A percentile compares a stretch with the other conserved stretches of the same genome.
Conservation (phyloP, 345 rosid genomes). For the Camelina sativa region DNA sequence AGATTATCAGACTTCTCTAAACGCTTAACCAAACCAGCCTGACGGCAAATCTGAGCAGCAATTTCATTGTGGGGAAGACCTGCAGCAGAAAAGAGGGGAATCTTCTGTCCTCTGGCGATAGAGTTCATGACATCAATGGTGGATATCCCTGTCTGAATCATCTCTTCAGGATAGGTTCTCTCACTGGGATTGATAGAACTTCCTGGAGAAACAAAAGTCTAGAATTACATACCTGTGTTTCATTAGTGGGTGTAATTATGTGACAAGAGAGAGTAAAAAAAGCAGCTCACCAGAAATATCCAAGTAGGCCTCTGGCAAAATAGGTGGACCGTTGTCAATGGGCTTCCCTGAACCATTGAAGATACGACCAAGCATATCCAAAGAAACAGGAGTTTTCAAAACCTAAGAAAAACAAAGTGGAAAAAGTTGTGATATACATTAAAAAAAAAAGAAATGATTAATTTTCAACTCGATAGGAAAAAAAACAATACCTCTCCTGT, state of each 20-base stretch:
- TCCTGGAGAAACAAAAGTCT: constrained; percentile 50
- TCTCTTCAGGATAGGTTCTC: constrained; percentile 95
- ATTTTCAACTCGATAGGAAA: neutral
- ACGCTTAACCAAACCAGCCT: constrained; percentile 93
- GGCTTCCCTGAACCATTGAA: constrained; percentile 98
- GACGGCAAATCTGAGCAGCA: constrained; percentile 99
- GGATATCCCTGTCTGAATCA: constrained; percentile 96
- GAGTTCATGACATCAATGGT: constrained; percentile 97
- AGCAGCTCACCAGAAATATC: constrained; percentile 78
- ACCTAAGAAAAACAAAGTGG: constrained; percentile 54
- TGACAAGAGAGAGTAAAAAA: neutral
- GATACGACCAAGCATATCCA: constrained; percentile 97
- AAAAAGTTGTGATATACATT: neutral
- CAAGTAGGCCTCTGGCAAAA: constrained; percentile 90
- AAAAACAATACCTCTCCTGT: constrained; percentile 76
- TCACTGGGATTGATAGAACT: constrained; percentile 96
- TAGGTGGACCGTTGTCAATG: constrained; percentile 95
- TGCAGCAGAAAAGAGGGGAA: constrained; percentile 95
- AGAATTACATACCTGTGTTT: neutral
- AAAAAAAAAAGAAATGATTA: neutral
- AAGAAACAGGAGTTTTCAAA: constrained; percentile 84
- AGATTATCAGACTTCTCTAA: constrained; percentile 82
- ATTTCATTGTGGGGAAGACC: constrained; percentile 98
- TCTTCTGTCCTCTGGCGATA: constrained; percentile 93
- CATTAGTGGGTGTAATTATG: neutral